Evolutionary conservation across 768 basidiomycete species (phyloP).

Genomic region (Vararia minispora): DNA sequence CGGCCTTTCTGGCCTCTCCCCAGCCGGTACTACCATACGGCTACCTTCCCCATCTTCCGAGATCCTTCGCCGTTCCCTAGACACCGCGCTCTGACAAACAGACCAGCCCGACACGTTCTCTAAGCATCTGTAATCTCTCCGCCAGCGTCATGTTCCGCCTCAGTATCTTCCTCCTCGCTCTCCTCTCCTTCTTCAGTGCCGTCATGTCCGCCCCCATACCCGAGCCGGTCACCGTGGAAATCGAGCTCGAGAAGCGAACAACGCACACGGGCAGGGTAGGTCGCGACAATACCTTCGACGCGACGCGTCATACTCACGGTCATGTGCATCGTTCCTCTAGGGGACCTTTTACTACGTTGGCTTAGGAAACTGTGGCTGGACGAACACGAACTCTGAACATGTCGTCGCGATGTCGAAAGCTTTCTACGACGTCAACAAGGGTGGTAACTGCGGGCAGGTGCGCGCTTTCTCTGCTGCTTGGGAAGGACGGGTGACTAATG

Average conservation of each 20-base stretch:
- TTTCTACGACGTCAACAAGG: slow-evolving; percentile 4
- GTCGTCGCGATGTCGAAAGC: slow-evolving; percentile 9
- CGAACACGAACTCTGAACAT: neutral
- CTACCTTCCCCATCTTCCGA: slow-evolving; percentile 15
- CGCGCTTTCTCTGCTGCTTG: neutral
- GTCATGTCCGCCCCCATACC: slow-evolving; percentile 37
- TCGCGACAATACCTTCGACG: slow-evolving; percentile 8
- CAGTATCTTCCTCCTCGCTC: slow-evolving; percentile 23
- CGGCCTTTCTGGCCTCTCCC: too few relatives aligned
- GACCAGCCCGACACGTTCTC: too few relatives aligned
- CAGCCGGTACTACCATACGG: too few relatives aligned
- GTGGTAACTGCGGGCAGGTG: slow-evolving; percentile 10
- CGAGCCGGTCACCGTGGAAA: slow-evolving; percentile 19
- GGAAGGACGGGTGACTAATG: neutral
- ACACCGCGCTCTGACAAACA: too few relatives aligned
- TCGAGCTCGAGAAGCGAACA: slow-evolving; percentile 35
- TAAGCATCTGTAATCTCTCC: too few relatives aligned
- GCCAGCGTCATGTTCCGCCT: slow-evolving; percentile 33
- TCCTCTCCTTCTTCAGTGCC: slow-evolving; percentile 33
- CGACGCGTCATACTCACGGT: too few relatives aligned
- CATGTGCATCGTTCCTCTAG: slow-evolving; percentile 6
- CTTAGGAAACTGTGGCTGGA: slow-evolving; percentile 10
- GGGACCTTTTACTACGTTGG: slow-evolving; percentile 9
- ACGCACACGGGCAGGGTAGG: slow-evolving; percentile 48
- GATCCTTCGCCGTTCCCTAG: slow-evolving; percentile 11